A percentile compares a stretch with the other conserved stretches of the same genome.
phyloP scores from a whole-genome alignment of 768 basidiomycete genomes.

The Trametes punicea region DNA sequence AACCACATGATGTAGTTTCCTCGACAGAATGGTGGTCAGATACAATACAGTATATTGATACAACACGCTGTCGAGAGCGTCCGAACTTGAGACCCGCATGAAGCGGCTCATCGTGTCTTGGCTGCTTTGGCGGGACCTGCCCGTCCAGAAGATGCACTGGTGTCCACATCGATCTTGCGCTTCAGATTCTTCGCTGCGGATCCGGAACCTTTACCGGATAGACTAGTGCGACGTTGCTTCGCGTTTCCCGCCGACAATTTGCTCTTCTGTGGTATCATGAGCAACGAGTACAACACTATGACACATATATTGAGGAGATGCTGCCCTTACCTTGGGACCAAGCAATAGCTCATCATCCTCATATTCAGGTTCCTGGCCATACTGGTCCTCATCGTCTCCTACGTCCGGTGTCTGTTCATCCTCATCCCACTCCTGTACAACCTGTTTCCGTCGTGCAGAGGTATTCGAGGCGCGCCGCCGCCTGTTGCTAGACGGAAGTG shows the following conservation, averaged over 20 bases:
- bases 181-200: conserved; percentile 17
- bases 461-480: conserved; percentile 25
- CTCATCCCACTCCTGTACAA: conserved; percentile 16
- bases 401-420: conserved; percentile 32
- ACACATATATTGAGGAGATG: no score
- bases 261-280: not conserved
- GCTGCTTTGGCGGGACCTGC: conserved; percentile 11
- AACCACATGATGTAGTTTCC: no score
- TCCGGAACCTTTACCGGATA: not conserved
- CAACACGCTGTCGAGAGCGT: no score
- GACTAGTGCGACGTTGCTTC: not conserved
- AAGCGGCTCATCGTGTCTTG: conserved; percentile 7
- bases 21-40: no score
- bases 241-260: not conserved
- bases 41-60: no score
- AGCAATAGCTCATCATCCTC: conserved; percentile 17
- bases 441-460: conserved; percentile 6
- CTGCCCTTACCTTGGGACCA: conserved; percentile 58
- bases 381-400: conserved; percentile 18
- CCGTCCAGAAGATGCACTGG: not conserved
- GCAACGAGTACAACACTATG: not conserved
- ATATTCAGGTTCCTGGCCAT: conserved; percentile 7
- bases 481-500: conserved; percentile 29
- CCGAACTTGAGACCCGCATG: no score
- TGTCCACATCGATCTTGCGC: conserved; percentile 21